A percentile compares a stretch with the other conserved stretches of the same genome.
Conservation (phyloP, 2,329 filamentous ascomycete genomes). For the Microcera coccophila region DNA sequence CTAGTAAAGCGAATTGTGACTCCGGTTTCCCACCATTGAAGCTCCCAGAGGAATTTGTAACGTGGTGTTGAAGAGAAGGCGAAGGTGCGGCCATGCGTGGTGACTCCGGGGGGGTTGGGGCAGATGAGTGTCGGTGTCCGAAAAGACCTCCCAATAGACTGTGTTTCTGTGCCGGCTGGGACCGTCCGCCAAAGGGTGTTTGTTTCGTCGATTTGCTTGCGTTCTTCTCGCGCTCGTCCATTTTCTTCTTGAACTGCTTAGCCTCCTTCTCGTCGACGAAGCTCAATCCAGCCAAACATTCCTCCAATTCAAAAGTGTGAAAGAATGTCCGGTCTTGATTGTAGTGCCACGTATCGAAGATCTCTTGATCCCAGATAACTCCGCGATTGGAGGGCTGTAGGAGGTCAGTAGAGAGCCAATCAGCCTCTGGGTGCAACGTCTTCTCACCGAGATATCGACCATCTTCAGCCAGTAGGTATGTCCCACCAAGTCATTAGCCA, state of each 20-base stretch:
- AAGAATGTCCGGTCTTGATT: conserved; percentile 98
- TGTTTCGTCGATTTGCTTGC: conserved; percentile 81
- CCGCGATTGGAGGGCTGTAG: conserved; percentile 69
- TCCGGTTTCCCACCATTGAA: conserved; percentile 41
- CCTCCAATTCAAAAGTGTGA: conserved; percentile 92
- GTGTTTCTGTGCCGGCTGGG: conserved; percentile 38
- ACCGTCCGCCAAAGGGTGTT: conserved; percentile 65
- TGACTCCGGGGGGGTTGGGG: conserved; percentile 55
- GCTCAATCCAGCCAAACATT: conserved; percentile 83
- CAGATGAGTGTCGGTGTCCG: conserved; percentile 57
- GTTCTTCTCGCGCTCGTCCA: conserved; percentile 93
- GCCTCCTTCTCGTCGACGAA: conserved; percentile 98
- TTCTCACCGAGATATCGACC: conserved; percentile 82
- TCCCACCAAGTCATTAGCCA: conserved; percentile 90
- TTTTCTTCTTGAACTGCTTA: conserved; percentile 94
- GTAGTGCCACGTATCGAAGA: conserved; percentile 91
- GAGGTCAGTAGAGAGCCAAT: conserved; percentile 14
- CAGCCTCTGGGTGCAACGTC: conserved; percentile 2
- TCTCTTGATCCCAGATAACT: conserved; percentile 95
- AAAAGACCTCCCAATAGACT: conserved; percentile 60
- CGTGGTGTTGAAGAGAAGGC: conserved; percentile 33
- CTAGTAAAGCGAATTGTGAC: conserved; percentile 59
- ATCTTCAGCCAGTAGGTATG: conserved; percentile 97
- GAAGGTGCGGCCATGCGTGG: conserved; percentile 38
- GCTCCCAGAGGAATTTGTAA: conserved; percentile 42